Evolutionary conservation across 305 asterid genomes (phyloP), one percentile per base, ranked within the genome.

Genomic region (Petunia hybrid): DNA sequence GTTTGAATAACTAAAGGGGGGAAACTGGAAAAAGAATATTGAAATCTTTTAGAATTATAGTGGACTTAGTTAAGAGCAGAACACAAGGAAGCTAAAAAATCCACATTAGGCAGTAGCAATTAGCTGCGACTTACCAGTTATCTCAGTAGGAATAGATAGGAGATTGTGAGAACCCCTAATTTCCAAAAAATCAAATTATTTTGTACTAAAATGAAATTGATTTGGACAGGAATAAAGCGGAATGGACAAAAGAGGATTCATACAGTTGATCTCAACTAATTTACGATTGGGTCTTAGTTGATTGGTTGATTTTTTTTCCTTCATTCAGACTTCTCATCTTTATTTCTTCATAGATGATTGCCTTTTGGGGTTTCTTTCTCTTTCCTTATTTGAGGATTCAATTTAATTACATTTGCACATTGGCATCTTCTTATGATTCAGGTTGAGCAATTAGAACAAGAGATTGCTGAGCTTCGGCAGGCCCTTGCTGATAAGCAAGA

Each of bases 391-490:
- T 41, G 51, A 16, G 10, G 64, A 46, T 74, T 60, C 80, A 45
- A 68, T 41, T 70, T 5, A 31, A 70, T 45, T 59, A 70, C 22
- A 70, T 22, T 70, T 9, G 59, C 77, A 22, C 77, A 70, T 41
- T 87, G 85, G 67, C 80, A 74, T 83, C 68, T 81, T 66, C 76
- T 79, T 51, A 73, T 77, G 38, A 22, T 81, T 80, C 84, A 93
- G 97, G 98, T 92, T 59, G 97, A 94, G 89, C 94, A 93, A 88
- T 86, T 97, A 84, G 96, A 97, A 81, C 89, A 86, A 82, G 97
- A 94, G 73, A 85, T 94, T 64, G 82, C 90, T 76, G 92, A 90
- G 81, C 90, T 94, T 81, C 89, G 87, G 51, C 93, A 87, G 83
- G 91, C 92, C 78, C 97, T 94, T 66, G 85, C 90, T 62, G 97